phyloP scores from a whole-genome alignment of 768 basidiomycete genomes.

The Ramaria rubella region DNA sequence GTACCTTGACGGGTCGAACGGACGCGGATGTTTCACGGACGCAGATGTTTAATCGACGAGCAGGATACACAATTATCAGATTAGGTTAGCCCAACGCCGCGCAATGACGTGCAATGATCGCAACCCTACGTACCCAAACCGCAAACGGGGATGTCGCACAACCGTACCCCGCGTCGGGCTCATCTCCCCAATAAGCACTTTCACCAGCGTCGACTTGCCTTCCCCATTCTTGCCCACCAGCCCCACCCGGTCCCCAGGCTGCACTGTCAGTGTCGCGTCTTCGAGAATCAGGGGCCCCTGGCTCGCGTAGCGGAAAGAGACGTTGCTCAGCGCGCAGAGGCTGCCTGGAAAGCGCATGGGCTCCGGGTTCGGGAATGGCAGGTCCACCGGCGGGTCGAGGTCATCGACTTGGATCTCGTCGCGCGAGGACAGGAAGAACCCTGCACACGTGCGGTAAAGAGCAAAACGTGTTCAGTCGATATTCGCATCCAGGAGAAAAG shows the following conservation, averaged over 20 bases:
- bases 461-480: no score
- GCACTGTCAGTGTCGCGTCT: constrained; percentile 32
- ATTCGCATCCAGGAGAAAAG: no score
- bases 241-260: constrained; percentile 32
- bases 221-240: constrained; percentile 47
- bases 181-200: constrained; percentile 31
- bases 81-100: no score
- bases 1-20: no score
- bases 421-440: constrained; percentile 31
- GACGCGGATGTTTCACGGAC: no score
- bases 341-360: constrained; percentile 31
- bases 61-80: no score
- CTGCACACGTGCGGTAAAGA: no score
- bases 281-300: constrained; percentile 22
- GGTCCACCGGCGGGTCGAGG: constrained; percentile 29
- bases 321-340: constrained; percentile 25
- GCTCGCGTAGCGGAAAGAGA: constrained; percentile 32
- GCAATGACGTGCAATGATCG: no score
- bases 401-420: constrained; percentile 35
- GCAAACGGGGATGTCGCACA: constrained; percentile 44
- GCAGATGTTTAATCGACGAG: no score
- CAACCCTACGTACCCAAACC: constrained; percentile 54
- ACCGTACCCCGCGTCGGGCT: constrained; percentile 38
- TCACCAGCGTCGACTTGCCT: constrained; percentile 54
- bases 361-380: constrained; percentile 33